Conservation (phyloP, 768 basidiomycete genomes). For the Lactarius tabidus region DNA sequence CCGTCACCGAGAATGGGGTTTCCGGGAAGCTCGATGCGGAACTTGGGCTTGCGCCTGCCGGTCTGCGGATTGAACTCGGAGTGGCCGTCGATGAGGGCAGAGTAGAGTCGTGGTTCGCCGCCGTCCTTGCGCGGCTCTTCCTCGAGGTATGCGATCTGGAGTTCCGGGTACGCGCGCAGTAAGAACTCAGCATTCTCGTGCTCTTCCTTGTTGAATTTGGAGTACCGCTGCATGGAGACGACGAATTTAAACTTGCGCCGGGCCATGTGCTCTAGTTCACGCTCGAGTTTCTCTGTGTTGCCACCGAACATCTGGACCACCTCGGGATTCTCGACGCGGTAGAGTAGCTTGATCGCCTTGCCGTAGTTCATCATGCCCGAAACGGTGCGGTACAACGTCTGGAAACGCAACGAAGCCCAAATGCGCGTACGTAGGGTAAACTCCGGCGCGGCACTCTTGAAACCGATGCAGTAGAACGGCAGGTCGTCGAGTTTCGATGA, state of each 20-base stretch:
- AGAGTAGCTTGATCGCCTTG: constrained; percentile 99
- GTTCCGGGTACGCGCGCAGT: constrained; percentile 93
- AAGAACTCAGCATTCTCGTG: constrained; percentile 98
- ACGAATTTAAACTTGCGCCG: constrained; percentile 98
- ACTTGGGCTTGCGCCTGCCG: constrained; percentile 89
- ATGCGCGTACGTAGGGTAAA: constrained; percentile 98
- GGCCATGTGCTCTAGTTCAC: constrained; percentile 96
- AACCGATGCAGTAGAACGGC: constrained; percentile 97
- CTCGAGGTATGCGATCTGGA: constrained; percentile 97
- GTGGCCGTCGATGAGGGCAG: constrained; percentile 95
- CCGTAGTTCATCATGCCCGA: constrained; percentile 99
- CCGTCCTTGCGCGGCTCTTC: constrained; percentile 96
- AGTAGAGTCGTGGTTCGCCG: constrained; percentile 92
- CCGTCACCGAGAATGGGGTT: constrained; percentile 99
- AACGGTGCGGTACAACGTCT: constrained; percentile 97
- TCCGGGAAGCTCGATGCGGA: constrained; percentile 96
- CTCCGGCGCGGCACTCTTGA: constrained; percentile 98
- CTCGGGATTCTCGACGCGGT: constrained; percentile 99
- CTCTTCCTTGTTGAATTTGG: constrained; percentile 99
- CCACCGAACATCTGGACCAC: constrained; percentile 97
- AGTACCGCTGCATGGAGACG: constrained; percentile 98
- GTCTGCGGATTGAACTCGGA: constrained; percentile 91
- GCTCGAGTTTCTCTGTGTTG: constrained; percentile 94
- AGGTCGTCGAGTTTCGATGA: constrained; percentile 84
- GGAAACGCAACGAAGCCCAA: constrained; percentile 97